Evolutionary conservation across 768 basidiomycete genomes (phyloP).

Genomic region (Termitomyces sp.): DNA sequence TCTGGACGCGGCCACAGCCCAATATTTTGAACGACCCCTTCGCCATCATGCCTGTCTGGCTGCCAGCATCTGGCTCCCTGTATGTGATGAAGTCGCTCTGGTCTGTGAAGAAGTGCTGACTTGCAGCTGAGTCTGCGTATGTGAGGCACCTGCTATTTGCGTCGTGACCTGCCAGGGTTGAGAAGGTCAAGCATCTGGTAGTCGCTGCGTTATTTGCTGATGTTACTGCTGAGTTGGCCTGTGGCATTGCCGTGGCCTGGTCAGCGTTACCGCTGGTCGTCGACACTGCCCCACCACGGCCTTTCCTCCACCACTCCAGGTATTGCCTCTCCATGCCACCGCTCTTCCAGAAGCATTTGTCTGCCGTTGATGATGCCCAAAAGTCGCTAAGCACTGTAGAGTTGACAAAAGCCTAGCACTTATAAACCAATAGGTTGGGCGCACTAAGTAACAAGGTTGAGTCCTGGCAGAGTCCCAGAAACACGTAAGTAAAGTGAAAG

Average conservation of each 20-base stretch:
- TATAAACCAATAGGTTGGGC: too few species aligned
- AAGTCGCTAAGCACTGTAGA: too few species aligned
- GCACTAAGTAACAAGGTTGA: too few species aligned
- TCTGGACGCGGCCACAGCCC: neutral
- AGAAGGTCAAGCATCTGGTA: neutral
- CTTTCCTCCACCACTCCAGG: neutral
- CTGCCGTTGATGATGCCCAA: too few species aligned
- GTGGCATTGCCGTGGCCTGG: too few species aligned
- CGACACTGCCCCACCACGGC: neutral
- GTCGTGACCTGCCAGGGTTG: neutral
- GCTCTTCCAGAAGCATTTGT: too few species aligned
- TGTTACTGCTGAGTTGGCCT: neutral
- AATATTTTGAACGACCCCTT: neutral
- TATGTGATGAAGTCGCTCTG: too few species aligned
- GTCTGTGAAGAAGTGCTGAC: neutral
- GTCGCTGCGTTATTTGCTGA: neutral
- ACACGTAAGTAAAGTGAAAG: too few species aligned
- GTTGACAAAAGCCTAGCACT: too few species aligned
- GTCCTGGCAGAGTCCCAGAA: too few species aligned
- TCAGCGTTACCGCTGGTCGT: too few species aligned
- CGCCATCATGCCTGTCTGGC: neutral
- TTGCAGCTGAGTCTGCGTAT: neutral
- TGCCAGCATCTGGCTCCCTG: too few species aligned
- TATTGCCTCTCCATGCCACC: neutral
- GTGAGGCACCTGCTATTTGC: neutral